phyloP scores from a whole-genome alignment of 1,284 basidiomycete species.

The Cryptococcus floricola region DNA sequence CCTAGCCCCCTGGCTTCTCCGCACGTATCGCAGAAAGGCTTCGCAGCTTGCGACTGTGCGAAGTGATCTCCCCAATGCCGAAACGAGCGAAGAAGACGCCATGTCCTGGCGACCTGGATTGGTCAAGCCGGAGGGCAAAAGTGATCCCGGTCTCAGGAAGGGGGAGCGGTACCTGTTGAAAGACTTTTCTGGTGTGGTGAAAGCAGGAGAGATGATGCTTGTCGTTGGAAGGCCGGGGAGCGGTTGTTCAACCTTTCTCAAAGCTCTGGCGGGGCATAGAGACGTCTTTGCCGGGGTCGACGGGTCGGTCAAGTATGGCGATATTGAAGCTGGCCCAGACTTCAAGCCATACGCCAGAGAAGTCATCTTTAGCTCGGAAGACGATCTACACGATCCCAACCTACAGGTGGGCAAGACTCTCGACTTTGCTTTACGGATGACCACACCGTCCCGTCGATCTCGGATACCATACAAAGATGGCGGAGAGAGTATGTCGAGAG shows the following conservation, averaged over 20 bases:
- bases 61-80: conserved; percentile 4
- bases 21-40: conserved; percentile 29
- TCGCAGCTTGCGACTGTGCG: conserved; percentile 17
- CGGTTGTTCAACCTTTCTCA: conserved; percentile 52
- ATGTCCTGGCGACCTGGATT: conserved; percentile 19
- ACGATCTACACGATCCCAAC: conserved; percentile 41
- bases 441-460: conserved; percentile 24
- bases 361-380: conserved; percentile 41
- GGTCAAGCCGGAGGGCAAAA: conserved; percentile 11
- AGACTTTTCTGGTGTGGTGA: conserved; percentile 33
- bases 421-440: conserved; percentile 39
- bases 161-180: conserved; percentile 39
- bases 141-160: conserved; percentile 27
- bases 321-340: conserved; percentile 27
- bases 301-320: conserved; percentile 47
- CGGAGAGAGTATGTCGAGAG: conserved; percentile 44
- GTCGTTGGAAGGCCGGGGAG: conserved; percentile 48
- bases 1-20: conserved; percentile 27
- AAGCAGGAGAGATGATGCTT: conserved; percentile 45
- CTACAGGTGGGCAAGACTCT: conserved; percentile 42
- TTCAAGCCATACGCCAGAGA: conserved; percentile 20
- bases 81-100: conserved; percentile 1
- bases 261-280: conserved; percentile 47
- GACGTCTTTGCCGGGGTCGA: conserved; percentile 47
- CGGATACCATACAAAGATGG: conserved; percentile 22